phyloP scores from a whole-genome alignment of 139 green algal genomes.

The Pedinophyceae sp. region DNA sequence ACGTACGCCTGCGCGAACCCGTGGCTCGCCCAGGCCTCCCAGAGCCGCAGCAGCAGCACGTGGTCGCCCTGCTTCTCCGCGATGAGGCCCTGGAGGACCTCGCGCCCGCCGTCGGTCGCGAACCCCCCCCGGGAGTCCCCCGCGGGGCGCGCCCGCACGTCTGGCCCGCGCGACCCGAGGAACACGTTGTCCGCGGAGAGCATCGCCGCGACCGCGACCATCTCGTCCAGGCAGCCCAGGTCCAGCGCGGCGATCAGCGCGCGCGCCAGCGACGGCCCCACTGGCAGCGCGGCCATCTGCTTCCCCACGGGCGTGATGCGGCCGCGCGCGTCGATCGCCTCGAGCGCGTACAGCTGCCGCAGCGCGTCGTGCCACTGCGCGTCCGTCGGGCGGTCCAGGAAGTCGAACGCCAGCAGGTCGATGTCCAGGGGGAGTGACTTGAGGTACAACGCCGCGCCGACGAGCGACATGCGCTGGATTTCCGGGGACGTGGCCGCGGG shows the following conservation, averaged over 20 bases:
- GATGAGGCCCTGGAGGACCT: not conserved
- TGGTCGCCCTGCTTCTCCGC: conserved; percentile 64
- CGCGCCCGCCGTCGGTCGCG: conserved; percentile 18
- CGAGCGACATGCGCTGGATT: conserved; percentile 79
- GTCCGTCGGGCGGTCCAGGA: conserved; percentile 62
- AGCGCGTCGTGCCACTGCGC: conserved; percentile 55
- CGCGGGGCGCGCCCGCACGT: not conserved
- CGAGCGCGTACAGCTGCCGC: conserved; percentile 74
- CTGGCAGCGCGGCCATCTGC: conserved; percentile 48
- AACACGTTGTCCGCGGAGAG: conserved; percentile 70
- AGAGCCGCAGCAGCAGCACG: conserved; percentile 67
- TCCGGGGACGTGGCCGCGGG: conserved; percentile 58
- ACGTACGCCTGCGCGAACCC: conserved; percentile 13
- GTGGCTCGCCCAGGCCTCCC: conserved; percentile 21
- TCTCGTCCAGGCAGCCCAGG: conserved; percentile 26
- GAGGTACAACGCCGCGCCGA: conserved; percentile 73
- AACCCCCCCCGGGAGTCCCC: not conserved
- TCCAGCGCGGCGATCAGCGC: conserved; percentile 59
- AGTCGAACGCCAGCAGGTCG: conserved; percentile 87
- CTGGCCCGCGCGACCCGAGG: not conserved
- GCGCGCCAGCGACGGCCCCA: conserved; percentile 64
- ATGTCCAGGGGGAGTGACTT: conserved; percentile 65
- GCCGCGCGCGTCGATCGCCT: conserved; percentile 68
- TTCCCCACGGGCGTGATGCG: conserved; percentile 39
- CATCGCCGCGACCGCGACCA: conserved; percentile 67